Evolutionary conservation across 2,329 filamentous ascomycete species (phyloP), one percentile per base, ranked within the genome.

Genomic region (Colletotrichum theobromicola): DNA sequence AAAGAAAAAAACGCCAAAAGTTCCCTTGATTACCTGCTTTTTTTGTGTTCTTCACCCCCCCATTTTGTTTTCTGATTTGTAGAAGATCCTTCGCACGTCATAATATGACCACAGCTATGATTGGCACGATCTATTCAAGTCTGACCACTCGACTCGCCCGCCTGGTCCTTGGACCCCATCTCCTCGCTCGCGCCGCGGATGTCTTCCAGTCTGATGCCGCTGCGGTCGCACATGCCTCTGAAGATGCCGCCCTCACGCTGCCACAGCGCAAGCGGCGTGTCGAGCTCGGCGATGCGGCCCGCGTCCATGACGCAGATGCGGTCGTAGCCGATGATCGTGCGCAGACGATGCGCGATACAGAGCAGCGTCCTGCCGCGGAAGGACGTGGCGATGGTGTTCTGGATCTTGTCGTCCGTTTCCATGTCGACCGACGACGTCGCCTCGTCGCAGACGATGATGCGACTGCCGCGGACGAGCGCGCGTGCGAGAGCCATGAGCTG

Each of bases 371-470:
- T 95, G 74, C 95, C 96, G 68, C 90, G 89, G 87, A 98, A 98
- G 0, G 93, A 96, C 2, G 90, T 89, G 1, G 94, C 93, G 84
- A 98, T 98, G 5, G 96, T 98, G 70, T 88, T 87, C 84, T 98
- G 96, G 81, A 98, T 98, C 89, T 97, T 97, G 84, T 95, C 93
- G 82, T 99, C 97, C 4, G 96, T 98, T 81, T 98, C 96, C 88
- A 98, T 97, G 83, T 98, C 96, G 9, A 98, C 96, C 0, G 92
- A 94, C 2, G 93, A 95, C 0, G 97, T 99, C 1, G 97, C 97
- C 84, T 99, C 97, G 86, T 99, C 97, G 84, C 96, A 98, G 64
- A 99, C 93, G 79, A 98, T 98, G 84, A 98, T 98, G 79, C 94
- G 95, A 1, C 93, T 94, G 57, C 93, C 92, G 46, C 96, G 93